These are phyloP conservation scores for Solanum pennellii DNA, from an alignment of 257 asterid genomes.

Conservation along the genomic window DNA sequence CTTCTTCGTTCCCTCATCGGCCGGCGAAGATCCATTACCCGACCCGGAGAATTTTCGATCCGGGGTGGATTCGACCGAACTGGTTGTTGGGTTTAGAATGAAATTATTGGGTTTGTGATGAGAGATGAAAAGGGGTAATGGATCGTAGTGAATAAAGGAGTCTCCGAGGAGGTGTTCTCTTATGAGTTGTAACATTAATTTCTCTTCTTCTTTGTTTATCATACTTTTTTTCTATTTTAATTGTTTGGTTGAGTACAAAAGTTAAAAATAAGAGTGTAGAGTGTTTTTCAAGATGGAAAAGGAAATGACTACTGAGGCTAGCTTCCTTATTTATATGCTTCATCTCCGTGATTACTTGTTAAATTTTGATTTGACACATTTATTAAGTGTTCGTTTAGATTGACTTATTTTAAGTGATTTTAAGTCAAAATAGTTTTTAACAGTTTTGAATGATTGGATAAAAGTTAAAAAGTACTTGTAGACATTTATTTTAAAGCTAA, in stretches of 20 bases:
- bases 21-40: background rate
- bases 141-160: slow-evolving; percentile 8
- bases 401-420: no score
- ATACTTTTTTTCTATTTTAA: background rate
- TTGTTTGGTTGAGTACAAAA: background rate
- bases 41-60: background rate
- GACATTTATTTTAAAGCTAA: no score
- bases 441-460: no score
- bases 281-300: background rate
- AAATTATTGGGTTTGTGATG: background rate
- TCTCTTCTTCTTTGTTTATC: slow-evolving; percentile 17
- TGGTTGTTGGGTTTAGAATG: background rate
- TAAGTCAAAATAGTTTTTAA: no score
- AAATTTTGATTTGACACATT: no score
- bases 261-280: background rate
- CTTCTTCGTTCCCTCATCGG: slow-evolving; percentile 6
- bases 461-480: no score
- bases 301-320: background rate
- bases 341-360: no score
- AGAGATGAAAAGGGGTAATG: background rate
- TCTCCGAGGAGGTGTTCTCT: slow-evolving; percentile 44
- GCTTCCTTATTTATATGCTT: background rate
- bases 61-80: background rate
- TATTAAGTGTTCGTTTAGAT: no score
- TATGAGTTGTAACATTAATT: slow-evolving; percentile 31